Conservation (phyloP, 306 rosid species). For the Herpetospermum pedunculosum region DNA sequence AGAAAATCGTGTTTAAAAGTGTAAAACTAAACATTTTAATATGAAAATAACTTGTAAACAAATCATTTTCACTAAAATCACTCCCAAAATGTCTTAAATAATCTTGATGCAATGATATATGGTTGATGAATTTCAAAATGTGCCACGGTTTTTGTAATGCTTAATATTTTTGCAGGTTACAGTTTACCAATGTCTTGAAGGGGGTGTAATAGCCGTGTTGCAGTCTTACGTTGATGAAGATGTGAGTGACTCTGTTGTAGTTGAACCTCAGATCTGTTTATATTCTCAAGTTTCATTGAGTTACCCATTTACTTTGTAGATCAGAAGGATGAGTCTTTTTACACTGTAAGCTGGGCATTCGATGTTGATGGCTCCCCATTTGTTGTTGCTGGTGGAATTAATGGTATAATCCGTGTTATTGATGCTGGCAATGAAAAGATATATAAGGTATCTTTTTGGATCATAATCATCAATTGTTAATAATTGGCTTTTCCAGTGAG, state of each 20-base stretch:
- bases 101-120: not conserved
- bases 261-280: not conserved
- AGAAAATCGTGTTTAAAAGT: too few relatives aligned
- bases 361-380: constrained; percentile 48
- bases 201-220: constrained; percentile 76
- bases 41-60: too few relatives aligned
- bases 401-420: constrained; percentile 67
- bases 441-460: constrained; percentile 48
- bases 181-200: constrained; percentile 64
- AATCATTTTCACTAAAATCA: too few relatives aligned
- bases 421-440: constrained; percentile 80
- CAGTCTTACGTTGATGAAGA: constrained; percentile 93
- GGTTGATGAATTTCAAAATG: not conserved
- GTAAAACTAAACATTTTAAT: too few relatives aligned
- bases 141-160: constrained; percentile 6
- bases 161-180: constrained; percentile 42
- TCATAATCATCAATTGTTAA: not conserved
- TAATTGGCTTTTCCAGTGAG: not conserved
- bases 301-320: constrained; percentile 35
- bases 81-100: too few relatives aligned
- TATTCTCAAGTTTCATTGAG: constrained; percentile 12
- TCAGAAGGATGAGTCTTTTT: constrained; percentile 98
- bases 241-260: constrained; percentile 35
- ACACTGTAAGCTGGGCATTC: constrained; percentile 88
- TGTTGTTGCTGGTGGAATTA: constrained; percentile 85